Evolutionary conservation across 306 rosid species (phyloP).

Genomic region (Vigna hirtella): DNA sequence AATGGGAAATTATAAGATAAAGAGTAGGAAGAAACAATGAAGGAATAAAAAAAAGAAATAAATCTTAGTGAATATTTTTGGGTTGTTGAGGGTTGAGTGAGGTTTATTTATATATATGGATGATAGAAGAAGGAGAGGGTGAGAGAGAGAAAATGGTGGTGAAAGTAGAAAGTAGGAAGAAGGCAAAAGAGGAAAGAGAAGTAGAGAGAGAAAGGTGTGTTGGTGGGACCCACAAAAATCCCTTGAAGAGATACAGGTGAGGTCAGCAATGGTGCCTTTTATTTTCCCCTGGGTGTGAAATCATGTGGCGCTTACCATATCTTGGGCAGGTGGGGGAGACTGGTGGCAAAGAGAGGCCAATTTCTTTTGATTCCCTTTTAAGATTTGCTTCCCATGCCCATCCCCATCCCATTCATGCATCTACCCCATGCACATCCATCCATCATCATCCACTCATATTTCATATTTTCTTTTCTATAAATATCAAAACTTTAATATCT

Average conservation of each 20-base stretch:
- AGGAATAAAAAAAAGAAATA: constrained; percentile 43
- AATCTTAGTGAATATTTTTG: constrained; percentile 50
- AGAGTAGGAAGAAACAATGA: constrained; percentile 18
- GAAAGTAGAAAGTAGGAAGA: constrained; percentile 22
- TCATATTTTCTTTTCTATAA: too few species aligned
- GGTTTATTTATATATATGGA: constrained; percentile 42
- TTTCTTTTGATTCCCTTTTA: constrained; percentile 79
- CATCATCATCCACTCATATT: too few species aligned
- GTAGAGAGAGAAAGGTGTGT: neutral
- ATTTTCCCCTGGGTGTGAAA: constrained; percentile 55
- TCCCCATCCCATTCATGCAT: constrained; percentile 31
- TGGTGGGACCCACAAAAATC: constrained; percentile 74
- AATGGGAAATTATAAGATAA: constrained; percentile 52
- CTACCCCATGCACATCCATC: constrained; percentile 35
- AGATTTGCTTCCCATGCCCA: constrained; percentile 90
- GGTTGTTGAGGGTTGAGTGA: constrained; percentile 49
- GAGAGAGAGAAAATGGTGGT: neutral
- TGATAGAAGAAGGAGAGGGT: neutral
- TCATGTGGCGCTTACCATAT: constrained; percentile 76
- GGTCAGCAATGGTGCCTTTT: constrained; percentile 63
- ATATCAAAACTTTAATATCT: neutral
- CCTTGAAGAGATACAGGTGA: constrained; percentile 83
- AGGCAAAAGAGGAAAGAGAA: neutral
- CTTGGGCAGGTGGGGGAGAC: constrained; percentile 76
- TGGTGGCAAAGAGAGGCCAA: constrained; percentile 72